These are phyloP conservation scores for Ceratobasidium sp. DNA, from an alignment of 1,284 basidiomycete genomes.

Conservation along the genomic window DNA sequence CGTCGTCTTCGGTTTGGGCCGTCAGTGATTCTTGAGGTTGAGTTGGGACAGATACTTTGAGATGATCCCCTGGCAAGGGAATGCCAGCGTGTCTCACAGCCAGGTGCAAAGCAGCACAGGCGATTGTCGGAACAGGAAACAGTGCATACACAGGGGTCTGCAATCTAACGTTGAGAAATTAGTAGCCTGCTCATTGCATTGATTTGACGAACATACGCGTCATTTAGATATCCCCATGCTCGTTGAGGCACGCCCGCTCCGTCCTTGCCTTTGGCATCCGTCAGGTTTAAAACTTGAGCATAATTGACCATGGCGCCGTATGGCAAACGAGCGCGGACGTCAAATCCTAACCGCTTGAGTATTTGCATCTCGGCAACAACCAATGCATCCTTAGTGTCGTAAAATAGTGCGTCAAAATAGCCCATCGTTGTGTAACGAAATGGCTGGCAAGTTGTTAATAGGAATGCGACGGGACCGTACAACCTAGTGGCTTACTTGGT, in stretches of 20 bases:
- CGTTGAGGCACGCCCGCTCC: constrained; percentile 72
- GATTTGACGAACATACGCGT: constrained; percentile 67
- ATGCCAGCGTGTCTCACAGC: constrained; percentile 72
- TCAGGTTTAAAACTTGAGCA: constrained; percentile 85
- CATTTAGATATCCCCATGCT: constrained; percentile 91
- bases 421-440: constrained; percentile 83
- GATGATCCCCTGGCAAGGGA: constrained; percentile 66
- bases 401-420: constrained; percentile 83
- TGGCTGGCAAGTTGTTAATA: constrained; percentile 44
- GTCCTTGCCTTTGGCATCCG: constrained; percentile 64
- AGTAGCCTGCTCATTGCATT: constrained; percentile 20
- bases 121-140: constrained; percentile 86
- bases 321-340: constrained; percentile 87
- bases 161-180: constrained; percentile 57
- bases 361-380: constrained; percentile 98
- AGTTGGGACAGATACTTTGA: neutral
- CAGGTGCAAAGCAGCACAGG: constrained; percentile 83
- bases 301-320: constrained; percentile 97
- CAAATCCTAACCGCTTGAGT: constrained; percentile 90
- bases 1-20: neutral
- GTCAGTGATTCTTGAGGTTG: constrained; percentile 54
- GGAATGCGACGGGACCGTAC: neutral
- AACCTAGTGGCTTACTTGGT: neutral
- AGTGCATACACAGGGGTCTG: constrained; percentile 91
- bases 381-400: constrained; percentile 87